A percentile compares a stretch with the other conserved stretches of the same genome.
Evolutionary conservation across 768 basidiomycete genomes (phyloP).

Genomic region (Psilocybe subaeruginosa): DNA sequence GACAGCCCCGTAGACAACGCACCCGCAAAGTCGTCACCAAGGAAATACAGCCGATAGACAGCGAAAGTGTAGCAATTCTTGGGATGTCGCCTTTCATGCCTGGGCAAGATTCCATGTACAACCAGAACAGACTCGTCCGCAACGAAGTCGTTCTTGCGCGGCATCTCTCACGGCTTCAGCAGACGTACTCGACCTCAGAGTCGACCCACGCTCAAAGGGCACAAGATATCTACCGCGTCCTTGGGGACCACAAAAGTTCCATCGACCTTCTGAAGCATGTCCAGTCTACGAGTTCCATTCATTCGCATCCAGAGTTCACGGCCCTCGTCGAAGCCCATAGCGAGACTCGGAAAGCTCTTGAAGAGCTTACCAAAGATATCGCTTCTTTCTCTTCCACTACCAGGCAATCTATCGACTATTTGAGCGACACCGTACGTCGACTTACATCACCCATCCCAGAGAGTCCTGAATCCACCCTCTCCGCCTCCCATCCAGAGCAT

Average conservation of each 20-base stretch:
- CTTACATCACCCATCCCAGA: neutral
- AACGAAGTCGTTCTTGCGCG: constrained; percentile 17
- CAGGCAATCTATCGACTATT: neutral
- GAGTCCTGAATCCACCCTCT: neutral
- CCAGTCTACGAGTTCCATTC: neutral
- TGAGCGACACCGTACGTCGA: neutral
- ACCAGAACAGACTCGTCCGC: constrained; percentile 18
- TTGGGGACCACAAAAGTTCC: constrained; percentile 1
- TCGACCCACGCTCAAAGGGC: neutral
- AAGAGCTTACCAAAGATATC: constrained; percentile 6
- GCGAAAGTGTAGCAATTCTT: constrained; percentile 1
- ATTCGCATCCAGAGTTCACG: constrained; percentile 1
- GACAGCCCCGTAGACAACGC: neutral
- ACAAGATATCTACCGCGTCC: constrained; percentile 8
- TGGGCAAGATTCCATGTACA: constrained; percentile 14
- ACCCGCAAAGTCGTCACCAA: constrained; percentile 10
- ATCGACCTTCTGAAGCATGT: neutral
- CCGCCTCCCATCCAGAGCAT: neutral
- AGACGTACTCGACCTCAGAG: neutral
- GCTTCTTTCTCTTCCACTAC: neutral
- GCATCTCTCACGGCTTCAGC: constrained; percentile 9
- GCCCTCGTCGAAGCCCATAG: constrained; percentile 3
- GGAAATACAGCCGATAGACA: constrained; percentile 6
- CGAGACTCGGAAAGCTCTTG: constrained; percentile 6
- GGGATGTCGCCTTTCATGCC: constrained; percentile 20